phyloP scores from a whole-genome alignment of 345 rosid genomes.

The Salix koriyanagi region DNA sequence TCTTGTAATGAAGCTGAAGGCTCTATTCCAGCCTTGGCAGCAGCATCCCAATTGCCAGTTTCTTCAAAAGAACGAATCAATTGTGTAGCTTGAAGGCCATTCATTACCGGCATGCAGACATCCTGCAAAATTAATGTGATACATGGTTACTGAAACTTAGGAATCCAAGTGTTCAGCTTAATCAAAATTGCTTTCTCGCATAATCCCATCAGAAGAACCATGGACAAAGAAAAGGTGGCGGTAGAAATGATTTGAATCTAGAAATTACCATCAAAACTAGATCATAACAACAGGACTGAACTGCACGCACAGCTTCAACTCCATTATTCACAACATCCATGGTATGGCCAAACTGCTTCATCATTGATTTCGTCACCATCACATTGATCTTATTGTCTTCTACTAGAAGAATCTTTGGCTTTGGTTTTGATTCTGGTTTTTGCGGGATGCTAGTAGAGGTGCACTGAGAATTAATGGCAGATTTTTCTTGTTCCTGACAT shows the following conservation, averaged over 20 bases:
- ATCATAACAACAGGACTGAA: slow-evolving; percentile 50
- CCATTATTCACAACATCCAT: slow-evolving; percentile 80
- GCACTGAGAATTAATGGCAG: slow-evolving; percentile 22
- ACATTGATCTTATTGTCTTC: slow-evolving; percentile 93
- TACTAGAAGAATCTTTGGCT: slow-evolving; percentile 87
- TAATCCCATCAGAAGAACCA: background rate
- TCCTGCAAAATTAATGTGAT: slow-evolving; percentile 45
- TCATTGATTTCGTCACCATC: slow-evolving; percentile 80
- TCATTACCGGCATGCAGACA: slow-evolving; percentile 93
- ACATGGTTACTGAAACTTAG: background rate
- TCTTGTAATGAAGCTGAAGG: slow-evolving; percentile 21
- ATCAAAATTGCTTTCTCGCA: background rate
- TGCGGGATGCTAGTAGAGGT: slow-evolving; percentile 20
- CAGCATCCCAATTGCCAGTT: slow-evolving; percentile 79
- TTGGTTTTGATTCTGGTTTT: slow-evolving; percentile 26
- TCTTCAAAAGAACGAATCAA: slow-evolving; percentile 82
- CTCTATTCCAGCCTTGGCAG: slow-evolving; percentile 65
- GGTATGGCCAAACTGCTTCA: slow-evolving; percentile 74
- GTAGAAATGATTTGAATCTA: background rate
- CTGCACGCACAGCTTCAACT: slow-evolving; percentile 71
- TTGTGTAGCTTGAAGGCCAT: slow-evolving; percentile 90
- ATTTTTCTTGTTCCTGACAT: slow-evolving; percentile 35
- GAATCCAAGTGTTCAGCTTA: background rate
- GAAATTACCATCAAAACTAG: slow-evolving; percentile 72
- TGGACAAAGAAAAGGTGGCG: background rate